A percentile compares a stretch with the other conserved stretches of the same genome.
These are phyloP conservation scores for Phytophthora quininea DNA, from an alignment of 352 stramenopile species.

Conservation along the genomic window DNA sequence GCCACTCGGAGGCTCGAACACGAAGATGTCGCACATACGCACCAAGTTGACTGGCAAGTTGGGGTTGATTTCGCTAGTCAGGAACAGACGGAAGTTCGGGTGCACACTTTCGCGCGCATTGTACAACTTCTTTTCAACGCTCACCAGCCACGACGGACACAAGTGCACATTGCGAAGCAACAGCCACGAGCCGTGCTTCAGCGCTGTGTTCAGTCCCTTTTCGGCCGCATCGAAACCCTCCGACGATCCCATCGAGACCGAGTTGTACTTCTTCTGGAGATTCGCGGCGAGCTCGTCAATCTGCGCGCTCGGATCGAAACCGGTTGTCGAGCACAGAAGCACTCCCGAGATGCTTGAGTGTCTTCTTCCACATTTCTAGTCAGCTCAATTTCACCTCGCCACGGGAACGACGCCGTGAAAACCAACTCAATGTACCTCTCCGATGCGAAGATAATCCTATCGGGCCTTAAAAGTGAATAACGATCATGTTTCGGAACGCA, in stretches of 20 bases:
- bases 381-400: conserved; percentile 95
- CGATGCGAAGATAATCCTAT: conserved; percentile 86
- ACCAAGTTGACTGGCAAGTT: conserved; percentile 97
- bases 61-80: conserved; percentile 98
- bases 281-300: conserved; percentile 95
- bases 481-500: conserved; percentile 81
- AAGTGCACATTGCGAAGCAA: conserved; percentile 99
- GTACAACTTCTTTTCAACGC: conserved; percentile 98
- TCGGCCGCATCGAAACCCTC: conserved; percentile 97
- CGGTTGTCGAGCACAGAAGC: conserved; percentile 96
- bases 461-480: conserved; percentile 90
- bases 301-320: conserved; percentile 97
- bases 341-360: conserved; percentile 90
- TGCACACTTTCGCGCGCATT: conserved; percentile 77
- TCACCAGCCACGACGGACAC: conserved; percentile 97
- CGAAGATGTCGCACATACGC: conserved; percentile 96
- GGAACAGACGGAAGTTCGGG: conserved; percentile 91
- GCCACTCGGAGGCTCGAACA: conserved; percentile 98
- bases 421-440: conserved; percentile 79
- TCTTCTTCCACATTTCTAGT: conserved; percentile 93
- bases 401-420: conserved; percentile 94
- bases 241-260: conserved; percentile 98
- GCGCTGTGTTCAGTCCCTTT: conserved; percentile 92
- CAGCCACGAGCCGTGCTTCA: conserved; percentile 97
- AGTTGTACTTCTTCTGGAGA: conserved; percentile 93